Evolutionary conservation across 805 yeast genomes (phyloP).

Genomic region (Nakazawaea ernobii): DNA sequence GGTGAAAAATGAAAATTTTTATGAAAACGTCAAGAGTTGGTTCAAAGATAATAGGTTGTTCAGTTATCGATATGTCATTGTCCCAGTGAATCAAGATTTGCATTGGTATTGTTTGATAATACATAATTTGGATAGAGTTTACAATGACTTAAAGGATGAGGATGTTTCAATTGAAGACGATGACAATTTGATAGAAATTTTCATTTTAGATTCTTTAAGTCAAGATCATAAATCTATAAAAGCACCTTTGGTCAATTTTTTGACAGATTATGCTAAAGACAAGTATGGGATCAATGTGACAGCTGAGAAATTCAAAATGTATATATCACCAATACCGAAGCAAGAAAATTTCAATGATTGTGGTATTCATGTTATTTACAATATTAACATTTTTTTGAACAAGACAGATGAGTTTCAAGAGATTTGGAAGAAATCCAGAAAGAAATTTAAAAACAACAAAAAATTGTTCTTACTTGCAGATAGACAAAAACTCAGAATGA

Average conservation of each 20-base stretch:
- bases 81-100: slow-evolving; percentile 74
- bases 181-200: slow-evolving; percentile 33
- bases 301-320: slow-evolving; percentile 22
- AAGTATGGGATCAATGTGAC: slow-evolving; percentile 32
- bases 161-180: slow-evolving; percentile 8
- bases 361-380: slow-evolving; percentile 86
- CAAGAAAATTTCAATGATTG: slow-evolving; percentile 92
- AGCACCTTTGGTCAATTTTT: slow-evolving; percentile 49
- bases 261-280: slow-evolving; percentile 66
- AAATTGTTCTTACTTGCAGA: slow-evolving; percentile 22
- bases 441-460: slow-evolving; percentile 14
- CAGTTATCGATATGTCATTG: slow-evolving; percentile 52
- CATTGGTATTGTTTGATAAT: slow-evolving; percentile 91
- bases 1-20: slow-evolving; percentile 35
- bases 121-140: slow-evolving; percentile 33
- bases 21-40: slow-evolving; percentile 72
- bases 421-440: slow-evolving; percentile 14
- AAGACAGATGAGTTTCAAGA: slow-evolving; percentile 37
- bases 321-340: slow-evolving; percentile 59
- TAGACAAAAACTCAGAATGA: slow-evolving; percentile 18
- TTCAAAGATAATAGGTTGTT: slow-evolving; percentile 56
- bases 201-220: slow-evolving; percentile 72
- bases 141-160: neutral
- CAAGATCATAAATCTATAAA: slow-evolving; percentile 49
- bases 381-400: slow-evolving; percentile 52